These are phyloP conservation scores for Ceratocystiopsis brevicomis DNA, from an alignment of 2,329 filamentous ascomycete species.

Conservation along the genomic window DNA sequence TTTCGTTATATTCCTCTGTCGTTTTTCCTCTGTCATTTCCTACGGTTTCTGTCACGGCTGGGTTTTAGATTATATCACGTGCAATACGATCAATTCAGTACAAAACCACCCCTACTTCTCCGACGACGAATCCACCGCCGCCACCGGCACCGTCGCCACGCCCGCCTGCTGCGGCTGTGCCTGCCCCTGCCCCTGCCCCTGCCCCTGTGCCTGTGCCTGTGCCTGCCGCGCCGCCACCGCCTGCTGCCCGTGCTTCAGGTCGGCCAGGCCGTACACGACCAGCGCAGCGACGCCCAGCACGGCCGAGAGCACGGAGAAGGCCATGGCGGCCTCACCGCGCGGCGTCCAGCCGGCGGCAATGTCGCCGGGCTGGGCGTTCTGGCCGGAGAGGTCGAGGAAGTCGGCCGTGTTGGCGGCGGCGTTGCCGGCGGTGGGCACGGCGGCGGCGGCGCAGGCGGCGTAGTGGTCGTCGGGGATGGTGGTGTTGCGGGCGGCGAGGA, in stretches of 20 bases:
- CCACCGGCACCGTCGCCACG: background rate
- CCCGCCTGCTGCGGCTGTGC: background rate
- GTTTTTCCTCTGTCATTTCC: background rate
- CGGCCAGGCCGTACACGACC: constrained; percentile 42
- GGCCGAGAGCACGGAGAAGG: constrained; percentile 51
- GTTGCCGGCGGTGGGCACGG: constrained; percentile 13
- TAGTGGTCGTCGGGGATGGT: constrained; percentile 40
- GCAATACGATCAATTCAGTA: background rate
- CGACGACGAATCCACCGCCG: too few species aligned
- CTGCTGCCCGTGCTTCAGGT: constrained; percentile 8
- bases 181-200: constrained; percentile 1
- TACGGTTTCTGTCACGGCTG: too few species aligned
- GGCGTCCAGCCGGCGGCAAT: constrained; percentile 30
- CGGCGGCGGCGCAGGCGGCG: constrained; percentile 30
- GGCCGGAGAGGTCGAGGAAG: constrained; percentile 12
- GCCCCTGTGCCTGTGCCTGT: too few species aligned
- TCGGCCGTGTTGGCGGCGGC: constrained; percentile 12
- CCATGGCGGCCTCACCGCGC: constrained; percentile 53
- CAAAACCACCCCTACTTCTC: background rate
- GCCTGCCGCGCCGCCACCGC: background rate
- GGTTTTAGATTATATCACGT: background rate
- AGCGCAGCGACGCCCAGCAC: constrained; percentile 50
- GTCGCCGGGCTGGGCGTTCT: constrained; percentile 8
- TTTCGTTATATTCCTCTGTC: background rate
- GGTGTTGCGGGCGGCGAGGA: constrained; percentile 38